Evolutionary conservation across 2,329 filamentous ascomycete genomes (phyloP).

Genomic region (Fusarium sp.): DNA sequence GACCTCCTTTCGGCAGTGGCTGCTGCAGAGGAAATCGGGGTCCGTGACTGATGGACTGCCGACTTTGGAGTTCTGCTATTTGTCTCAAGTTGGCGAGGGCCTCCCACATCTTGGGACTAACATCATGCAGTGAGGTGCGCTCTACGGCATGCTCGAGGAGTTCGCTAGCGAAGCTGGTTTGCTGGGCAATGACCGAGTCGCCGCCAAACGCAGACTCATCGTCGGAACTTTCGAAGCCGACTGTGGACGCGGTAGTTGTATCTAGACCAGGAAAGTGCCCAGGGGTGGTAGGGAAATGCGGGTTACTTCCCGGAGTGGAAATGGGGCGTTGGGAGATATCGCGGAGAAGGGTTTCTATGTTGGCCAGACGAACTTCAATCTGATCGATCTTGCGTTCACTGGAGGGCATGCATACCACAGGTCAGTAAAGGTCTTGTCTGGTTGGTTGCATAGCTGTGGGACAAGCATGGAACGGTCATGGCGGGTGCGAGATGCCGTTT

Average conservation of each 20-base stretch:
- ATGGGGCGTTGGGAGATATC: slow-evolving; percentile 53
- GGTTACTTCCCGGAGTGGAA: slow-evolving; percentile 45
- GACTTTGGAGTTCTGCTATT: slow-evolving; percentile 67
- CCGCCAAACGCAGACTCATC: slow-evolving; percentile 62
- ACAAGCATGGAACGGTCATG: background rate
- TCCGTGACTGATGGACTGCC: slow-evolving; percentile 58
- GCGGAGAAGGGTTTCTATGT: slow-evolving; percentile 62
- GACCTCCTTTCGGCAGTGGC: slow-evolving; percentile 61
- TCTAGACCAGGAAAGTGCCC: slow-evolving; percentile 40
- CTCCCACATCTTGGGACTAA: slow-evolving; percentile 67
- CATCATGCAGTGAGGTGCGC: slow-evolving; percentile 62
- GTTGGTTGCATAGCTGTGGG: slow-evolving; percentile 4
- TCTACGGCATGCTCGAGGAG: slow-evolving; percentile 69
- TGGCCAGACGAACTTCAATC: slow-evolving; percentile 62
- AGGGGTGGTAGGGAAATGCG: slow-evolving; percentile 43
- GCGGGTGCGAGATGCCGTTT: slow-evolving; percentile 11
- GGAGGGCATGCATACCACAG: background rate
- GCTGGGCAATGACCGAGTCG: slow-evolving; percentile 65
- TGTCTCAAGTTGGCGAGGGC: slow-evolving; percentile 67
- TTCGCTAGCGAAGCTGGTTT: slow-evolving; percentile 68
- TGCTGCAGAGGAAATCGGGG: slow-evolving; percentile 64
- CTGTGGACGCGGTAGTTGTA: slow-evolving; percentile 51
- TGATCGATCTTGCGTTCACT: slow-evolving; percentile 70
- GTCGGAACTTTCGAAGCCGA: slow-evolving; percentile 58
- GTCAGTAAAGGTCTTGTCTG: slow-evolving; percentile 18